Percentiles rank a stretch among this genome's conserved stretches.
These are phyloP conservation scores for Solanum sitiens DNA, from an alignment of 257 asterid species.

Conservation along the genomic window DNA sequence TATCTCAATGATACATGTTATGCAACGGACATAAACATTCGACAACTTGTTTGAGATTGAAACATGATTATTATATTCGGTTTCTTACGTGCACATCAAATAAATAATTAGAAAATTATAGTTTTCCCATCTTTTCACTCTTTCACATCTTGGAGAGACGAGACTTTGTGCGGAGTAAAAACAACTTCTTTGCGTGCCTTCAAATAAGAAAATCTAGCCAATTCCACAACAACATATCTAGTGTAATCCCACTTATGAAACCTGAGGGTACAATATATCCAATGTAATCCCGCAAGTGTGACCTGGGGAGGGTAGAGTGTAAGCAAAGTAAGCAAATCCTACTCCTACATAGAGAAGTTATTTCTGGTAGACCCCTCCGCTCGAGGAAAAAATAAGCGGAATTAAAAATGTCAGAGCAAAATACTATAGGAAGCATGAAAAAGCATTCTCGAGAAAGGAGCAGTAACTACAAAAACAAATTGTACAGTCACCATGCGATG, in stretches of 20 bases:
- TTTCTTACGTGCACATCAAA: background rate
- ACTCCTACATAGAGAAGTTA: background rate
- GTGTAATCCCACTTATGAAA: background rate
- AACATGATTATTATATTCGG: background rate
- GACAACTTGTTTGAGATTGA: background rate
- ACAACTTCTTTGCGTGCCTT: background rate
- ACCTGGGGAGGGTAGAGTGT: background rate
- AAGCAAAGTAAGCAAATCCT: background rate
- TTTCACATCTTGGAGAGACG: background rate
- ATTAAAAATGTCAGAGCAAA: background rate
- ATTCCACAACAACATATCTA: background rate
- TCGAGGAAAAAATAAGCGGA: background rate
- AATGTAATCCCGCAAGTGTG: background rate
- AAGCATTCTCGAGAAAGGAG: background rate
- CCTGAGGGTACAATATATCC: background rate
- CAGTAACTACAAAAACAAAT: background rate
- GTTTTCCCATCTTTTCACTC: background rate
- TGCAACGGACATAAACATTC: background rate
- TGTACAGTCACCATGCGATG: conserved; percentile 4
- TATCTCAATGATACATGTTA: background rate
- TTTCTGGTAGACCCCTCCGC: background rate
- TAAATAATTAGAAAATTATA: background rate
- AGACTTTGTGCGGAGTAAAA: background rate
- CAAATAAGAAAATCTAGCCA: background rate
- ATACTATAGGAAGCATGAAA: background rate